Evolutionary conservation across 345 rosid species (phyloP), one percentile per base, ranked within the genome.

Genomic region (Aethionema arabicum): DNA sequence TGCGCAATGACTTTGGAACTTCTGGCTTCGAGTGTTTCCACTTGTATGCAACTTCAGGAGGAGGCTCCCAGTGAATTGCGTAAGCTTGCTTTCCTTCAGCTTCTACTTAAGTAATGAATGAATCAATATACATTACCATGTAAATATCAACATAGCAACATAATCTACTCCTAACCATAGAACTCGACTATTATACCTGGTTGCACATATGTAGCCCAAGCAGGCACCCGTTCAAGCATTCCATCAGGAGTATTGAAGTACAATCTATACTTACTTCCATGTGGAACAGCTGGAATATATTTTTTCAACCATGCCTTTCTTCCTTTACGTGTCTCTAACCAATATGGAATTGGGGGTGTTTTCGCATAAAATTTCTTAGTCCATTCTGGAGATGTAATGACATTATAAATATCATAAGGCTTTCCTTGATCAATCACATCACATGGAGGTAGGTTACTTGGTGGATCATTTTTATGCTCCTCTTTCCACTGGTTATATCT

Each of bases 321-420:
- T 75, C 98, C 98, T 83, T 85, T 92, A 32, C 98, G 95, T 14
- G 84, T 84, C 83, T 92, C 98, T 21, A 85, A 56, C 98, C 98
- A 89, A 75, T 92, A 92, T 0, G 95, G 78, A 54, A 92, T 57
- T 0, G 98, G 98, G 37, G 93, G 85, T 75, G 65, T 36, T 75
- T 92, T 89, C 31, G 74, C 78, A 65, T 73, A 73, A 48, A 89
- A 85, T 61, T 87, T 92, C 80, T 83, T 87, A 43, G 70, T 64
- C 88, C 92, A 82, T 32, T 37, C 67, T 63, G 87, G 89, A 74
- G 79, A 81, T 63, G 74, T 66, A 56, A 66, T 67, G 3, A 69
- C 69, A 60, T 83, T 84, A 57, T 55, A 87, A 42, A 88, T 54
- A 53, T 89, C 98, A 77, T 87, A 83, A 52, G 76, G 85, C 67